phyloP scores from a whole-genome alignment of 257 asterid species.

The Jacaranda copaia region DNA sequence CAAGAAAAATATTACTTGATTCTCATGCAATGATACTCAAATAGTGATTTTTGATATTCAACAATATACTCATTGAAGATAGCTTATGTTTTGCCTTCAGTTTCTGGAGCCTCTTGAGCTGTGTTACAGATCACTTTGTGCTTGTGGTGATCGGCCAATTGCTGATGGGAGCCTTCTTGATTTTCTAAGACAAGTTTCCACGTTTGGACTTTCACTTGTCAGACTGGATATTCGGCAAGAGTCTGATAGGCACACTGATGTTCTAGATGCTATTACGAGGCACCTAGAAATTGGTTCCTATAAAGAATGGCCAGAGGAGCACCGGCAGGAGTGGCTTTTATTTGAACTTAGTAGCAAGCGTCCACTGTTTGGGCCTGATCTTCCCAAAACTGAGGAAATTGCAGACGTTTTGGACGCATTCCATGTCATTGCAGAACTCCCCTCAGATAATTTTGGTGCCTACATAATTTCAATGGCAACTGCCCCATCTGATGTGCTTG shows the following conservation, averaged over 20 bases:
- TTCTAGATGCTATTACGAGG: constrained; percentile 81
- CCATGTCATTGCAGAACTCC: constrained; percentile 81
- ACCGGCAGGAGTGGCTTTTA: constrained; percentile 90
- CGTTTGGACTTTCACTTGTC: constrained; percentile 91
- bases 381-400: constrained; percentile 88
- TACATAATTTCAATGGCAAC: constrained; percentile 97
- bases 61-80: constrained; percentile 7
- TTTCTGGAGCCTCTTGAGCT: constrained; percentile 95
- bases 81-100: constrained; percentile 44
- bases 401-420: constrained; percentile 87
- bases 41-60: not conserved
- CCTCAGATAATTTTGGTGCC: constrained; percentile 83
- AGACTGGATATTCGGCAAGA: constrained; percentile 96
- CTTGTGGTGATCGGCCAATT: constrained; percentile 83
- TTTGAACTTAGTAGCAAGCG: constrained; percentile 88
- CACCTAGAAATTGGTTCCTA: constrained; percentile 92
- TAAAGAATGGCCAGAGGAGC: constrained; percentile 86
- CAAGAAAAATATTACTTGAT: not conserved
- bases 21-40: not conserved
- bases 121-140: constrained; percentile 88
- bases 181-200: constrained; percentile 91
- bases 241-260: constrained; percentile 92
- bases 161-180: constrained; percentile 99
- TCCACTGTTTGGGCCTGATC: constrained; percentile 89
- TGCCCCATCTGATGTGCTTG: constrained; percentile 93